Evolutionary conservation across 2,329 filamentous ascomycete species (phyloP), one percentile per base, ranked within the genome.

Genomic region (Fusarium torulosum): DNA sequence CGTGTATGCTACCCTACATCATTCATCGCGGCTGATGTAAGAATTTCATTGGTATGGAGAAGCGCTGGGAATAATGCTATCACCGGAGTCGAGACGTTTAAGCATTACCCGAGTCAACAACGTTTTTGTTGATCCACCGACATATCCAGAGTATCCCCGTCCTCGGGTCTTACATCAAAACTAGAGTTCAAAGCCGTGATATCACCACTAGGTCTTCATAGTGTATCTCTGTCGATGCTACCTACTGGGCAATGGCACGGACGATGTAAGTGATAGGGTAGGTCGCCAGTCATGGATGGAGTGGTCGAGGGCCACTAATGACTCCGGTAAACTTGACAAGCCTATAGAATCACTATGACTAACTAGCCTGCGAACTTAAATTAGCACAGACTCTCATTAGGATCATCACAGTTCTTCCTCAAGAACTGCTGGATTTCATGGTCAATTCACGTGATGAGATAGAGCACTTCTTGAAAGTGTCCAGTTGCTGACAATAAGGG

Each of bases 151-250:
- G 27, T 53, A 56, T 62, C 62, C 53, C 56, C 58, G 58, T 45
- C 44, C 17, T 43, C 33, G 29, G 25, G 27, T 63, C 29, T 15
- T 21, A 62, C 41, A 31, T 43, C 20, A 62, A n/a, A 17, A n/a
- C 55, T 31, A 23, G 10, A 20, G 42, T 40, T 35, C 43, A 62
- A 55, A 33, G 27, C 59, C 57, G 59, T 25, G 42, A 37, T 62
- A 62, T 62, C 58, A 63, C 58, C 59, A 56, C 45, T 62, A 62
- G 51, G 38, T 43, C 20, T 56, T 56, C 27, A 56, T 47, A 56
- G 49, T 62, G 43, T 38, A 41, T 43, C 25, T 53, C 35, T 27
- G 27, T 41, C 37, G n/a, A 21, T 51, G 53, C 46, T 33, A 56
- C 37, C 17, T 42, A 31, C 33, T 14, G 11, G 29, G 11, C 11